Evolutionary conservation across 768 basidiomycete genomes (phyloP).

Genomic region (Boletus rex-veris): DNA sequence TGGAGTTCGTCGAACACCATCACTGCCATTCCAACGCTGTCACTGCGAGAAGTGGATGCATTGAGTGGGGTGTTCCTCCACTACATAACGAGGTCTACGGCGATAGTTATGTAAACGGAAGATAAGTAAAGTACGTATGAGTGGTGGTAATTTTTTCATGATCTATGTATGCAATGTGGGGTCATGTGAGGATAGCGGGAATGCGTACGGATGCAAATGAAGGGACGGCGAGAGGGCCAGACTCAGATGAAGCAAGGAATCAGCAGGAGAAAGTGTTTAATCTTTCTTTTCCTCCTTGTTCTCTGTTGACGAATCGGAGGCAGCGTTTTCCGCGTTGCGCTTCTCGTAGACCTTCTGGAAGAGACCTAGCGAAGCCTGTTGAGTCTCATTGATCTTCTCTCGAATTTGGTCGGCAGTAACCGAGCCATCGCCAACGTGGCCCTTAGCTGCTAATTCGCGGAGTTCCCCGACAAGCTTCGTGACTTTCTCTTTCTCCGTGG

Average conservation of each 20-base stretch:
- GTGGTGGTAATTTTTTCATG: constrained; percentile 30
- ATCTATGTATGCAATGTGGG: constrained; percentile 30
- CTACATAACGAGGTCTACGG: constrained; percentile 8
- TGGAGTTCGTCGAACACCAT: too few species aligned
- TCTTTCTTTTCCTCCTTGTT: constrained; percentile 81
- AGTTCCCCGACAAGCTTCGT: constrained; percentile 82
- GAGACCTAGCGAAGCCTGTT: constrained; percentile 90
- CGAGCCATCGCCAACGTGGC: constrained; percentile 77
- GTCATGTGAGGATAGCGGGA: not conserved
- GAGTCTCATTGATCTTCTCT: constrained; percentile 90
- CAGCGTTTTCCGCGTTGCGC: constrained; percentile 67
- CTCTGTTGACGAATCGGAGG: constrained; percentile 42
- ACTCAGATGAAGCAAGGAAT: constrained; percentile 6
- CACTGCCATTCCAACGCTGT: too few species aligned
- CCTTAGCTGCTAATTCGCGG: constrained; percentile 85
- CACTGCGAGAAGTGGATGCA: not conserved
- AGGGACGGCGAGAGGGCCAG: constrained; percentile 19
- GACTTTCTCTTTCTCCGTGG: constrained; percentile 91
- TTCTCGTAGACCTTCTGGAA: constrained; percentile 99
- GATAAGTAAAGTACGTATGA: constrained; percentile 23
- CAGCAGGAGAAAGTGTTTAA: constrained; percentile 35
- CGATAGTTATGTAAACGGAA: constrained; percentile 11
- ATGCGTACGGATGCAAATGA: constrained; percentile 21
- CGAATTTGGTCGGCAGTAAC: constrained; percentile 85
- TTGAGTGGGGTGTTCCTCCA: constrained; percentile 27